These are phyloP conservation scores for Boletus bicolor DNA, from an alignment of 768 basidiomycete species.

Conservation along the genomic window DNA sequence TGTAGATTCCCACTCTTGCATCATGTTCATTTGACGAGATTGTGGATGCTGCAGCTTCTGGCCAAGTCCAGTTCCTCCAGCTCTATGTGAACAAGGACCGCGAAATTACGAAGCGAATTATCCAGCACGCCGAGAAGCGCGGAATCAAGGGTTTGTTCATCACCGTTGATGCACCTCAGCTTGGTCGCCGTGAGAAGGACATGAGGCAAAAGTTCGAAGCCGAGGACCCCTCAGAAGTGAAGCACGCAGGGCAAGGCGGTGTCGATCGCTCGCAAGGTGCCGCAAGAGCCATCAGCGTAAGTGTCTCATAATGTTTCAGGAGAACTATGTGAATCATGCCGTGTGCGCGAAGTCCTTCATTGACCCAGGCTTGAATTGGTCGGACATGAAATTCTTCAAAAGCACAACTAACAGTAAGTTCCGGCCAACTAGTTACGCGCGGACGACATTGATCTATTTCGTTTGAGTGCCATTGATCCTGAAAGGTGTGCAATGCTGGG, in stretches of 20 bases:
- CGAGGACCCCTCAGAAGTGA: constrained; percentile 43
- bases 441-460: constrained; percentile 1
- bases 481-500: constrained; percentile 89
- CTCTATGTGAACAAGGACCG: constrained; percentile 90
- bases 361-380: constrained; percentile 85
- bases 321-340: neutral
- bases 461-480: constrained; percentile 79
- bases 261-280: constrained; percentile 89
- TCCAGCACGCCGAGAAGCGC: constrained; percentile 85
- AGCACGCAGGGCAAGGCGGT: constrained; percentile 44
- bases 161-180: constrained; percentile 95
- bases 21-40: constrained; percentile 97
- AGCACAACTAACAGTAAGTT: constrained; percentile 63
- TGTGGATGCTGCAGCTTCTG: constrained; percentile 76
- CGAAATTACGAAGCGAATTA: constrained; percentile 76
- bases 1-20: constrained; percentile 89
- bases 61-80: constrained; percentile 84
- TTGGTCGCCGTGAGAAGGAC: constrained; percentile 92
- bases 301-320: constrained; percentile 17
- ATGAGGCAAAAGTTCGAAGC: constrained; percentile 97
- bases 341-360: constrained; percentile 71
- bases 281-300: constrained; percentile 86
- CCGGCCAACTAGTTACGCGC: constrained; percentile 4
- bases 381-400: constrained; percentile 64
- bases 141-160: constrained; percentile 95